These are phyloP conservation scores for Colletotrichum australisinense DNA, from an alignment of 2,329 filamentous ascomycete genomes.

Conservation along the genomic window DNA sequence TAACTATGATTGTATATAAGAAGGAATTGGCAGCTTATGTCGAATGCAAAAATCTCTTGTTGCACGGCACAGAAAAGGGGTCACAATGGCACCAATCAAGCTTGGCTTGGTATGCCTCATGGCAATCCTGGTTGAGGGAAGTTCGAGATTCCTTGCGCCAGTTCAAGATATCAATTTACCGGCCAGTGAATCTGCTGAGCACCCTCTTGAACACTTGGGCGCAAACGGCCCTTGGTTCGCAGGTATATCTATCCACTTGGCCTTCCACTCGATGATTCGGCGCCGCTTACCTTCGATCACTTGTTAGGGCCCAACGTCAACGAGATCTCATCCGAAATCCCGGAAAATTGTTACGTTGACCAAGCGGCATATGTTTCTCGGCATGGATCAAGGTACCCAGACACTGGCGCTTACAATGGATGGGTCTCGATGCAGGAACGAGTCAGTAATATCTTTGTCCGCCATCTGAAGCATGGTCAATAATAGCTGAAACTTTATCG, in stretches of 20 bases:
- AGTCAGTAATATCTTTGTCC: slow-evolving; percentile 45
- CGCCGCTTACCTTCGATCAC: not conserved
- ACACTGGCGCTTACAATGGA: slow-evolving; percentile 67
- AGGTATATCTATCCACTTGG: slow-evolving; percentile 46
- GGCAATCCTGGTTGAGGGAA: slow-evolving; percentile 2
- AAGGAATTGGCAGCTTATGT: not conserved
- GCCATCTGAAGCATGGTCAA: not conserved
- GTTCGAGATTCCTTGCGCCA: slow-evolving; percentile 37
- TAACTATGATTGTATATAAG: not conserved
- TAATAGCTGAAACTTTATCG: not conserved
- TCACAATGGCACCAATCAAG: slow-evolving; percentile 11
- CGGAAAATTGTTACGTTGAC: slow-evolving; percentile 68
- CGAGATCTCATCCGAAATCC: slow-evolving; percentile 63
- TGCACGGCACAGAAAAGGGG: not conserved
- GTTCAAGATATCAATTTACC: slow-evolving; percentile 42
- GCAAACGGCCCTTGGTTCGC: slow-evolving; percentile 65
- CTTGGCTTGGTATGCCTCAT: slow-evolving; percentile 18
- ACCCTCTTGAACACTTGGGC: slow-evolving; percentile 60
- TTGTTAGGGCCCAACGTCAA: slow-evolving; percentile 64
- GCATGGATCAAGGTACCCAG: slow-evolving; percentile 73
- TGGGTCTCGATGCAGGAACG: slow-evolving; percentile 63
- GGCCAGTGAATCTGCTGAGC: slow-evolving; percentile 43
- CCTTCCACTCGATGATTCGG: not conserved
- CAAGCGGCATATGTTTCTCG: slow-evolving; percentile 69
- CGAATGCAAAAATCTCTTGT: not conserved